phyloP scores from a whole-genome alignment of 352 stramenopile species.

The Pythium scleroteichum region DNA sequence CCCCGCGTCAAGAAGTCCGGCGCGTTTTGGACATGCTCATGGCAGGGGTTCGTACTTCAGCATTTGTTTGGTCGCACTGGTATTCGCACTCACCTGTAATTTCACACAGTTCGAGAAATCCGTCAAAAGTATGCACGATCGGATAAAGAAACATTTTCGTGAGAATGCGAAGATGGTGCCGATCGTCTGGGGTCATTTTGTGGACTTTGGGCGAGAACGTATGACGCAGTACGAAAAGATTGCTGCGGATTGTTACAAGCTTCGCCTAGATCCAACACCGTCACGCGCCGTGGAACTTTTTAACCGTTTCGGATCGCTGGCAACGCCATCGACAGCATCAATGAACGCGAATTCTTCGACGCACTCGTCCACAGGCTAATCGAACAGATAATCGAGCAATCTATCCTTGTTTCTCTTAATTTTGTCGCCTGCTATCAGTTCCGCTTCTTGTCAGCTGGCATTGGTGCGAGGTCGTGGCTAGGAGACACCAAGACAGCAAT shows the following conservation, averaged over 20 bases:
- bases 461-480: background rate
- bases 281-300: constrained; percentile 46
- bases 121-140: constrained; percentile 62
- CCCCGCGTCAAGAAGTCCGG: constrained; percentile 56
- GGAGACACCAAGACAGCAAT: constrained; percentile 49
- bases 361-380: constrained; percentile 17
- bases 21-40: constrained; percentile 45
- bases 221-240: constrained; percentile 54
- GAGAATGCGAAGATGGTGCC: constrained; percentile 52
- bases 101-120: constrained; percentile 62
- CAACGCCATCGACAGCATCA: constrained; percentile 5
- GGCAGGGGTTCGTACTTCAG: constrained; percentile 31
- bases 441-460: background rate
- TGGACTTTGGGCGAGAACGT: constrained; percentile 40
- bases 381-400: background rate
- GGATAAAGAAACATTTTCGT: constrained; percentile 75
- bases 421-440: background rate
- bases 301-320: constrained; percentile 38
- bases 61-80: background rate
- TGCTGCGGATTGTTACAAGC: constrained; percentile 58
- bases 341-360: constrained; percentile 18
- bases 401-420: background rate
- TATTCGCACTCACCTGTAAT: background rate
- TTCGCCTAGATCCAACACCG: constrained; percentile 50
- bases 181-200: constrained; percentile 52